Evolutionary conservation across 192 early-diverging fungal genomes (phyloP), one percentile per base, ranked within the genome.

Genomic region (Pilobolus umbonatus): DNA sequence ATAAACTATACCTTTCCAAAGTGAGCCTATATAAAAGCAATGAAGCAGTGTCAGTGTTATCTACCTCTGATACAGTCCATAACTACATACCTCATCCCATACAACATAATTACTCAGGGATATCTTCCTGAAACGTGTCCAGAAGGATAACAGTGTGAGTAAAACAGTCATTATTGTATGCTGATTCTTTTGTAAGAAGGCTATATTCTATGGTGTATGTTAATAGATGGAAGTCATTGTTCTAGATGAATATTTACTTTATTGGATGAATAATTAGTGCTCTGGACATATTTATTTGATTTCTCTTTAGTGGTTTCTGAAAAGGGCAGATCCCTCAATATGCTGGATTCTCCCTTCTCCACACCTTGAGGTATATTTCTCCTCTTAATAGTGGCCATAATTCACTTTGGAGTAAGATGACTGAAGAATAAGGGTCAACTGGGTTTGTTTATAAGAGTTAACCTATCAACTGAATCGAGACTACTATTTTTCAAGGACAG

Each of bases 11-110:
- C 80, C 72, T 81, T 81, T 64, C 80, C 80, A 51, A 81, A 81
- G 67, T 81, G 79, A 5, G 79, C 74, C 77, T 79, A 35, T 59
- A 26, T n/a, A n/a, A n/a, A n/a, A n/a, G n/a, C n/a, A n/a, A n/a
- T n/a, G n/a, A n/a, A n/a, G n/a, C n/a, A n/a, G n/a, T n/a, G n/a
- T n/a, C n/a, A n/a, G n/a, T n/a, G n/a, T n/a, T n/a, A n/a, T n/a
- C n/a, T n/a, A n/a, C n/a, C n/a, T n/a, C n/a, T n/a, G n/a, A n/a
- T n/a, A n/a, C n/a, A n/a, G n/a, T n/a, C n/a, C n/a, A n/a, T n/a
- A n/a, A n/a, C n/a, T n/a, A 54, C 75, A 69, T 49, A 81, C 86
- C 68, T 91, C 88, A 64, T 91, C 88, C 85, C 85, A 91, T 17
- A 88, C 77, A 17, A 88, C 86, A 43, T 71, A 69, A 28, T 82